phyloP scores from a whole-genome alignment of 805 yeast genomes.

The Teunomyces kruisii region DNA sequence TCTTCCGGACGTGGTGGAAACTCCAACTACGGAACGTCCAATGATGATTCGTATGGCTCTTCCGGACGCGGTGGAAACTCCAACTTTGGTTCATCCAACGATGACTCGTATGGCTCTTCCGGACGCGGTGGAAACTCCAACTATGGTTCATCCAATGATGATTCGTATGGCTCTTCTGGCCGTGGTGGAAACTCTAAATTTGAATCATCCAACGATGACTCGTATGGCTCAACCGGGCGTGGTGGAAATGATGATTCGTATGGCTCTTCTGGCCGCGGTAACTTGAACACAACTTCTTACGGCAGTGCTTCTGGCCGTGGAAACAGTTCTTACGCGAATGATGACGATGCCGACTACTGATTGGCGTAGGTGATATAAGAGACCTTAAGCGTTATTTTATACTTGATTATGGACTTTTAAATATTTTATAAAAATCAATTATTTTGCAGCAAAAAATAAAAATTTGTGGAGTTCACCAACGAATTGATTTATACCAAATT shows the following conservation, averaged over 20 bases:
- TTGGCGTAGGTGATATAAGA: neutral
- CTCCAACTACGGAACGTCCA: conserved; percentile 21
- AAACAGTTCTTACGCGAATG: conserved; percentile 1
- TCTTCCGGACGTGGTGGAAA: conserved; percentile 10
- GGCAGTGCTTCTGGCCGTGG: conserved; percentile 13
- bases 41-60: conserved; percentile 17
- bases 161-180: conserved; percentile 17
- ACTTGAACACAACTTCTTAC: conserved; percentile 18
- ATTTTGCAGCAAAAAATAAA: neutral
- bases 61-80: conserved; percentile 15
- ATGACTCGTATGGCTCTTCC: conserved; percentile 21
- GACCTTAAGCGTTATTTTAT: too few relatives aligned
- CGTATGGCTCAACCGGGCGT: conserved; percentile 21
- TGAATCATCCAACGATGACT: conserved; percentile 22
- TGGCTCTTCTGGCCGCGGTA: conserved; percentile 17
- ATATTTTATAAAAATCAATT: too few relatives aligned
- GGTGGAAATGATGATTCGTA: conserved; percentile 11
- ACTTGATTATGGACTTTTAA: neutral
- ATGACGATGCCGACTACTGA: conserved; percentile 8
- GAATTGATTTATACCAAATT: neutral
- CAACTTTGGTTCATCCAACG: conserved; percentile 18
- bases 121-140: neutral
- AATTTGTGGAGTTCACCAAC: neutral
- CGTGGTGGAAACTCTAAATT: conserved; percentile 15
- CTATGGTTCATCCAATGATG: conserved; percentile 15